Evolutionary conservation across 352 stramenopile species (phyloP).

Genomic region (Aphanomyces astaci): DNA sequence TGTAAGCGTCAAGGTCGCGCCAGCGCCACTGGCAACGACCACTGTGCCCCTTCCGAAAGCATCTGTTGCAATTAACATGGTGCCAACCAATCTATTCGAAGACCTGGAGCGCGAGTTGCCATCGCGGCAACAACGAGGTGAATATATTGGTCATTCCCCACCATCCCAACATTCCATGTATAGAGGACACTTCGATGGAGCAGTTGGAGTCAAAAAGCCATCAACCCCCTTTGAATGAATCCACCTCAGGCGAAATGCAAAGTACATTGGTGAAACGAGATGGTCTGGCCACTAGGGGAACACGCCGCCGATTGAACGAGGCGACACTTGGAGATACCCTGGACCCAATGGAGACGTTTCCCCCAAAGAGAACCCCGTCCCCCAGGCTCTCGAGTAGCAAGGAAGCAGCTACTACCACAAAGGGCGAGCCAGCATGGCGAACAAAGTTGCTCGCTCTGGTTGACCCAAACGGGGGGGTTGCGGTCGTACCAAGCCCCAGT

Average conservation of each 20-base stretch:
- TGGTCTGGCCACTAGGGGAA: neutral
- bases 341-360: neutral
- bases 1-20: neutral
- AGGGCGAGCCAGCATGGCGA: neutral
- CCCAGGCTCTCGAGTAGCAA: neutral
- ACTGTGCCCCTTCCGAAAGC: neutral
- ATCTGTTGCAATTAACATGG: neutral
- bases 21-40: neutral
- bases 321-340: neutral
- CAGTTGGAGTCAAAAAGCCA: too few species aligned
- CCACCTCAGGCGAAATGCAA: too few species aligned
- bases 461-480: neutral
- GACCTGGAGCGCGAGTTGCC: neutral
- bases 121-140: neutral
- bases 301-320: neutral
- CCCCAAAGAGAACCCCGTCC: neutral
- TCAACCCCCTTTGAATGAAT: too few species aligned
- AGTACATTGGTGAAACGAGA: neutral
- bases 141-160: too few species aligned
- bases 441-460: neutral
- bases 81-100: constrained; percentile 1
- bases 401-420: neutral
- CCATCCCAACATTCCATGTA: too few species aligned
- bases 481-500: neutral
- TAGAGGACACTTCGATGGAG: too few species aligned